Conservation (phyloP, 352 stramenopile genomes). For the Globisporangium parvum region DNA sequence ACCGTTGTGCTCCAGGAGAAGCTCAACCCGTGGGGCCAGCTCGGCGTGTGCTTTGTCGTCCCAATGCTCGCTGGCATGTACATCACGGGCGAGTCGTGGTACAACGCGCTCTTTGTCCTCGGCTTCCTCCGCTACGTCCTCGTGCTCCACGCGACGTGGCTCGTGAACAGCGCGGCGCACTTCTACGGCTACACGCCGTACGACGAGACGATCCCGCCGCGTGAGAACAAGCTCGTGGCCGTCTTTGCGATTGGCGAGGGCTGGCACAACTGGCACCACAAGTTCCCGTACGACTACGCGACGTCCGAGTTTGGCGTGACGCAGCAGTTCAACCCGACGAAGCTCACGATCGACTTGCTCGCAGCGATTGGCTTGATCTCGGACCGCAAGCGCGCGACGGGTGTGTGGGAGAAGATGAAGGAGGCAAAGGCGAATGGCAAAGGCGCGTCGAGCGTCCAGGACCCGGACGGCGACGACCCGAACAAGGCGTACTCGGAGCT, state of each 20-base stretch:
- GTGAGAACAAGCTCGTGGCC: conserved; percentile 99
- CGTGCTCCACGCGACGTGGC: conserved; percentile 97
- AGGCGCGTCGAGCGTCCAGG: conserved; percentile 24
- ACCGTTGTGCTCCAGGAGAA: conserved; percentile 95
- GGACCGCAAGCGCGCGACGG: conserved; percentile 93
- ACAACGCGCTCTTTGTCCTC: conserved; percentile 94
- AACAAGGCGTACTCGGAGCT: conserved; percentile 50
- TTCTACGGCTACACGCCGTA: conserved; percentile 98
- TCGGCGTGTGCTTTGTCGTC: conserved; percentile 98
- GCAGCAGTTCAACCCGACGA: conserved; percentile 97
- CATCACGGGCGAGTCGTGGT: conserved; percentile 94
- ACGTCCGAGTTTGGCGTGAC: conserved; percentile 96
- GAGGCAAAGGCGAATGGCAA: conserved; percentile 31
- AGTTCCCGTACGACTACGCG: conserved; percentile 99
- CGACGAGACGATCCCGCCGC: conserved; percentile 90
- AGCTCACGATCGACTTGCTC: conserved; percentile 95
- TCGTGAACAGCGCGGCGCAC: conserved; percentile 98
- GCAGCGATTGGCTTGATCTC: conserved; percentile 89
- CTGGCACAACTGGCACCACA: conserved; percentile 99
- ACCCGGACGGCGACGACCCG: conserved; percentile 48
- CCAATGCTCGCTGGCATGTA: conserved; percentile 88
- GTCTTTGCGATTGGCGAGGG: conserved; percentile 98
- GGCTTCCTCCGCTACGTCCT: conserved; percentile 92
- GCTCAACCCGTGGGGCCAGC: conserved; percentile 95
- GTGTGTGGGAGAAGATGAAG: conserved; percentile 92